Evolutionary conservation across 306 rosid genomes (phyloP), one percentile per base, ranked within the genome.

Genomic region (Rosa multiflora): DNA sequence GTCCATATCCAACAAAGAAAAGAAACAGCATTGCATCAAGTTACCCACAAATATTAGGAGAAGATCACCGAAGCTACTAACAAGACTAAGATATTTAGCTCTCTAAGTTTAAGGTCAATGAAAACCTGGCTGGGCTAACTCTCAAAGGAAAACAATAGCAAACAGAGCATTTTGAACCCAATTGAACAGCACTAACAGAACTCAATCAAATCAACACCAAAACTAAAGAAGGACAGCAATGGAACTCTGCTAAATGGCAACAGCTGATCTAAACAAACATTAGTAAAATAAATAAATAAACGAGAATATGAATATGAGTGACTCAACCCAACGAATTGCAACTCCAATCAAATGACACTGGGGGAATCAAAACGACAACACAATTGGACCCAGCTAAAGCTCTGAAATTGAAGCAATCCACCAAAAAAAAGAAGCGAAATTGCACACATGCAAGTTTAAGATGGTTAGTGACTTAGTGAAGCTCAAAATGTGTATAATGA

Each of bases 401-500:
- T 0, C 29, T 3, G 63, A 17, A 58, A 18, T 58, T 20, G 32
- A n/a, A 21, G 12, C 29, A 20, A 20, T 55, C 11, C 11, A n/a
- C 2, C n/a, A 2, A 32, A 8, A 53, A 56, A 55, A 56, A 56
- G 63, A 56, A 56, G 63, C 63, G 63, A 58, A 58, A 58, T 58
- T 58, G 63, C 3, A 4, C 35, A 32, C 35, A 32, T 32, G 35
- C 35, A 86, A 70, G 85, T 86, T 86, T 80, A 83, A 80, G 29
- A 80, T 86, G 85, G 75, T 83, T 68, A 73, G 59, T 73, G 69
- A 80, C 72, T 83, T 68, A 73, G 59, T 73, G 69, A 80, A 53
- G 87, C 89, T 39, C 81, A 64, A 37, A 78, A 56, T 83, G 69
- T 78, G 64, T 86, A 70, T 78, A 70, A 61, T 26, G 72, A 80